phyloP scores from a whole-genome alignment of 306 rosid genomes.

The Echinosophora koreensis region DNA sequence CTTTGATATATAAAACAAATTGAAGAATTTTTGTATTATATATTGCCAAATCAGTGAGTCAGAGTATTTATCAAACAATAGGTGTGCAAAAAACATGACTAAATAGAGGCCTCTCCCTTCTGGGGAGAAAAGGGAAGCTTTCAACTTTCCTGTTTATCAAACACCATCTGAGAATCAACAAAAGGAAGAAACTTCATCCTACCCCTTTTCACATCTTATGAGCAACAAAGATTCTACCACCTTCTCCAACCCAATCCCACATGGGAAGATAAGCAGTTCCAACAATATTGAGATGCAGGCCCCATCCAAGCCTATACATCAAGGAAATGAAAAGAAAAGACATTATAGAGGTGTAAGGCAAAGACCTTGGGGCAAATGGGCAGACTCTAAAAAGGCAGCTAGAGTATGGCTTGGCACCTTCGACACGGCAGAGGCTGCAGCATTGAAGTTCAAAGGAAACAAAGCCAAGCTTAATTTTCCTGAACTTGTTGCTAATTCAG shows the following conservation, averaged over 20 bases:
- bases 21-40: too few relatives aligned
- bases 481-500: constrained; percentile 24
- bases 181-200: constrained; percentile 42
- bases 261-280: constrained; percentile 27
- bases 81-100: too few relatives aligned
- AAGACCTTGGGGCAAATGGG: constrained; percentile 69
- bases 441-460: constrained; percentile 56
- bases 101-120: constrained; percentile 51
- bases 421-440: constrained; percentile 68
- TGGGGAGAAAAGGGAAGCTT: constrained; percentile 44
- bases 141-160: constrained; percentile 2
- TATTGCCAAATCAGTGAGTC: too few relatives aligned
- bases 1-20: too few relatives aligned
- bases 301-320: constrained; percentile 38
- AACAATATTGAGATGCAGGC: constrained; percentile 17
- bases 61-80: too few relatives aligned
- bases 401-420: constrained; percentile 71
- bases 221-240: neutral
- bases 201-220: constrained; percentile 41
- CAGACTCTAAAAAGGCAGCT: constrained; percentile 63
- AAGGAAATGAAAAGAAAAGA: constrained; percentile 46
- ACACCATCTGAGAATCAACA: constrained; percentile 37
- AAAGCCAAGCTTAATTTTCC: constrained; percentile 67
- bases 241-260: constrained; percentile 14
- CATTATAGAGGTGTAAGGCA: constrained; percentile 66